These are phyloP conservation scores for Leccinum imitatum DNA, from an alignment of 768 basidiomycete genomes.

Conservation along the genomic window DNA sequence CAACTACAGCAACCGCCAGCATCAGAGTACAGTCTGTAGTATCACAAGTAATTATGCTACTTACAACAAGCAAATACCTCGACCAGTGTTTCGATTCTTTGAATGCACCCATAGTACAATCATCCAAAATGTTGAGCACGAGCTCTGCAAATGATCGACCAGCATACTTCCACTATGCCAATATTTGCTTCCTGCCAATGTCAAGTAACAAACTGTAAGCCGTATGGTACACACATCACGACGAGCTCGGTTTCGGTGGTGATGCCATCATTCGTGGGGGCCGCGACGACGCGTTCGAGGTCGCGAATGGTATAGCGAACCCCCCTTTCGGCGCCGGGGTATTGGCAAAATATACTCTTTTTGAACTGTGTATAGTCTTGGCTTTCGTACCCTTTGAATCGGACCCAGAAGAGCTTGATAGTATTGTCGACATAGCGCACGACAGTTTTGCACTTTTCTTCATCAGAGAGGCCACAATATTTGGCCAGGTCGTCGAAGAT, in stretches of 20 bases:
- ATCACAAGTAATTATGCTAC: conserved; percentile 59
- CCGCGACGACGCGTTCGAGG: not conserved
- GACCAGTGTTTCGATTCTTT: no score
- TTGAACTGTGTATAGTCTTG: not conserved
- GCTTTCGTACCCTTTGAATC: not conserved
- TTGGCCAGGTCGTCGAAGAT: conserved; percentile 1
- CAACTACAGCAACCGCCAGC: conserved; percentile 20
- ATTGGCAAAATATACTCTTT: not conserved
- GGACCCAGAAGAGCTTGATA: not conserved
- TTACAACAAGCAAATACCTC: no score
- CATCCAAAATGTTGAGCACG: not conserved
- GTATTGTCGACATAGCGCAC: not conserved
- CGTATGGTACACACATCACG: not conserved
- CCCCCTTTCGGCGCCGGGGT: not conserved
- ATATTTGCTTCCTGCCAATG: not conserved
- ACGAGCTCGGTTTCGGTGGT: not conserved
- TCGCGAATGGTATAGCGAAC: not conserved
- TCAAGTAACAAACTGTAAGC: not conserved
- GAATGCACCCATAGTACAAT: no score
- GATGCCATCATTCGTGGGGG: not conserved
- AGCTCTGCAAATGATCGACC: not conserved
- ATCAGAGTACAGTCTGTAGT: conserved; percentile 79
- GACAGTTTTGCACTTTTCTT: not conserved
- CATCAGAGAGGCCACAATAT: not conserved
- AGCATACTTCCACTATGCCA: not conserved